phyloP scores from a whole-genome alignment of 1,284 basidiomycete genomes.

The Ganoderma boninense region DNA sequence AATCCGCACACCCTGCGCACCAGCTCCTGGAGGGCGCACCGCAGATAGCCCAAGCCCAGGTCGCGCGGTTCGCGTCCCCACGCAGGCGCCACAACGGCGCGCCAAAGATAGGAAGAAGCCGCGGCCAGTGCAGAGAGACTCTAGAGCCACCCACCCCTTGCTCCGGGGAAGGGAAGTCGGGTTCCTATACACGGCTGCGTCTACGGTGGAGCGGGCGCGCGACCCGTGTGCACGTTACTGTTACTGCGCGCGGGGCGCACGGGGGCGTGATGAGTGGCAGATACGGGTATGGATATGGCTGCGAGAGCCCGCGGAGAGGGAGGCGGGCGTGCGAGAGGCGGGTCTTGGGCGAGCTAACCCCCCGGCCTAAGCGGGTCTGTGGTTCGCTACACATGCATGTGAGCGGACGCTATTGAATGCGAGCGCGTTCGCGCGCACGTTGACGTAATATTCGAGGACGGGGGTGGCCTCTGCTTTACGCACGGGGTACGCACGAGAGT shows the following conservation, averaged over 20 bases:
- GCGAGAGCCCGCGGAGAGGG: slow-evolving; percentile 15
- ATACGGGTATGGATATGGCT: slow-evolving; percentile 10
- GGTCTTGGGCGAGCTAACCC: background rate
- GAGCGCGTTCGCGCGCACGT: slow-evolving; percentile 17
- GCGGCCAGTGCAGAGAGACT: background rate
- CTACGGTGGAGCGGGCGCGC: slow-evolving; percentile 25
- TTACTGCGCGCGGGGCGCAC: background rate
- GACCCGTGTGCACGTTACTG: slow-evolving; percentile 10
- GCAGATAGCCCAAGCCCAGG: background rate
- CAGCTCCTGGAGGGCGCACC: background rate
- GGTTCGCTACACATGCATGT: slow-evolving; percentile 17
- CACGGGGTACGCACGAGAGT: slow-evolving; percentile 24
- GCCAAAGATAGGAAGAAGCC: slow-evolving; percentile 29
- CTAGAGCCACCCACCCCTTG: background rate
- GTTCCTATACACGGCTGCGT: slow-evolving; percentile 14
- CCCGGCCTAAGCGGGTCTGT: background rate
- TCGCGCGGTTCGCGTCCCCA: background rate
- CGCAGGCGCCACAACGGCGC: slow-evolving; percentile 15
- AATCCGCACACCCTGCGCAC: background rate
- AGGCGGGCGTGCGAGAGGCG: slow-evolving; percentile 1
- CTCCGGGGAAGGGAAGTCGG: slow-evolving; percentile 4
- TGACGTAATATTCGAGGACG: slow-evolving; percentile 29
- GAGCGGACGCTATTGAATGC: slow-evolving; percentile 18
- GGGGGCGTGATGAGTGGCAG: background rate
- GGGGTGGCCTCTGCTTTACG: slow-evolving; percentile 14